These are phyloP conservation scores for Camellia japonica DNA, from an alignment of 148 eudicot genomes.

Conservation along the genomic window DNA sequence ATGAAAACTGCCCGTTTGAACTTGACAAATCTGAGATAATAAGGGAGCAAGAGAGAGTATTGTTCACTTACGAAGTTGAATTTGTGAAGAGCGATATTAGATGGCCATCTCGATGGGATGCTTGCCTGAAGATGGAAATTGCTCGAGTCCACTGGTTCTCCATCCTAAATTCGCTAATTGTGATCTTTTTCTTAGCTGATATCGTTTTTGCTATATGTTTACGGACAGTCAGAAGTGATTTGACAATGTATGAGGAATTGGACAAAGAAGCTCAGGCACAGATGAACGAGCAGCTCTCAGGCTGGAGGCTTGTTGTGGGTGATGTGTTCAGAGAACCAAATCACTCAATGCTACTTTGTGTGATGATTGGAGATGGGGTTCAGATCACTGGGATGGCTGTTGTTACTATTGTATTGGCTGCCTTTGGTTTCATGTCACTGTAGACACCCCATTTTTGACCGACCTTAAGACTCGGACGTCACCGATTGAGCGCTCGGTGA, in stretches of 20 bases:
- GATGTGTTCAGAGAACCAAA: conserved; percentile 68
- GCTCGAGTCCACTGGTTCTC: conserved; percentile 64
- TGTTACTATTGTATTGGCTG: conserved; percentile 56
- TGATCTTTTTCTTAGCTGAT: conserved; percentile 61
- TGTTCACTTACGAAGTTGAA: conserved; percentile 64
- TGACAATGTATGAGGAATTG: conserved; percentile 57
- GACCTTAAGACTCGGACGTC: too few relatives aligned
- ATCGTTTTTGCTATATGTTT: conserved; percentile 59
- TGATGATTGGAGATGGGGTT: conserved; percentile 69
- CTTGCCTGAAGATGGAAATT: conserved; percentile 64
- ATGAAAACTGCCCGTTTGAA: conserved; percentile 50
- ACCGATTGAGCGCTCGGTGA: too few relatives aligned
- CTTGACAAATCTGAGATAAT: conserved; percentile 52
- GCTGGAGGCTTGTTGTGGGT: conserved; percentile 77
- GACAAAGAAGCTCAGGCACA: conserved; percentile 72
- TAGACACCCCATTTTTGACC: too few relatives aligned
- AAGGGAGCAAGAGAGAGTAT: conserved; percentile 46
- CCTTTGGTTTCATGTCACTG: conserved; percentile 72
- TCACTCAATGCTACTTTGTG: conserved; percentile 47
- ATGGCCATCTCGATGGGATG: conserved; percentile 80
- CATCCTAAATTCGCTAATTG: conserved; percentile 58
- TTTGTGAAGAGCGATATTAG: conserved; percentile 58
- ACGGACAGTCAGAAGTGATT: conserved; percentile 64
- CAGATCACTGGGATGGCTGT: conserved; percentile 61
- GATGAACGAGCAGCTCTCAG: conserved; percentile 65